Base-by-base conservation (phyloP, 2,329 filamentous ascomycete species). In the Dothiorella sarmentorum region DNA sequence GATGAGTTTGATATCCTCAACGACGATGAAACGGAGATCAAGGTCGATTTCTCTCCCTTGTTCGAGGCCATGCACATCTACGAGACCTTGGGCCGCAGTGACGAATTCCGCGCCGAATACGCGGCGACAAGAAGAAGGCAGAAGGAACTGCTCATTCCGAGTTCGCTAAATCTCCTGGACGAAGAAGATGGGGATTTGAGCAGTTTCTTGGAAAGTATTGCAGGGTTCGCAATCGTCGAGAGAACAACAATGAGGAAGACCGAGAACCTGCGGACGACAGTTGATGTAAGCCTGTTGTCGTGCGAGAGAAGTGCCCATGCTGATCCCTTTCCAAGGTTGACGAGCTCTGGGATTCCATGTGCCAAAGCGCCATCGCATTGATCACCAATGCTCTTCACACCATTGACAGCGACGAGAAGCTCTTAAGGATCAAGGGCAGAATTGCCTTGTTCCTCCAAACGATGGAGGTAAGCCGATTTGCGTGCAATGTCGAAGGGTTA, bases 341-440 rank as follows among this genome's bases (percentile, higher is more conserved):
- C 69, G 94, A 97, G 73, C 78, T 99, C 2, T 99, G 94, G 94
- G 93, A 97, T 67, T 97, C 92, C 0, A 94, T 97, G 90, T 97
- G 93, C 69, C 90, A 92, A 68, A 86, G 88, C 43, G 88, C 90
- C 0, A 91, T 97, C 64, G 83, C 82, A 7, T 79, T 97, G 47
- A 95, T 96, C 62, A 86, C 87, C 0, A 90, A 87, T 65, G 88
- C 90, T 0, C 78, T 99, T 4, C 82, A 84, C 51, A 85, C 86
- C 38, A 85, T 99, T n/a, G 86, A 85, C 60, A 94, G 95, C 69
- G 91, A 94, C 11, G 92, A 97, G 69, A 84, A 89, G 26, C 78
- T 99, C 33, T 79, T 97, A n/a, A 96, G 94, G 71, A 92, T 97
- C 68, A 99, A 99, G 73, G 91, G 91, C 44, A 84, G 95, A 24